Evolutionary conservation across 2,329 filamentous ascomycete species (phyloP), one percentile per base, ranked within the genome.

Genomic region (Colletotrichum higginsianum): DNA sequence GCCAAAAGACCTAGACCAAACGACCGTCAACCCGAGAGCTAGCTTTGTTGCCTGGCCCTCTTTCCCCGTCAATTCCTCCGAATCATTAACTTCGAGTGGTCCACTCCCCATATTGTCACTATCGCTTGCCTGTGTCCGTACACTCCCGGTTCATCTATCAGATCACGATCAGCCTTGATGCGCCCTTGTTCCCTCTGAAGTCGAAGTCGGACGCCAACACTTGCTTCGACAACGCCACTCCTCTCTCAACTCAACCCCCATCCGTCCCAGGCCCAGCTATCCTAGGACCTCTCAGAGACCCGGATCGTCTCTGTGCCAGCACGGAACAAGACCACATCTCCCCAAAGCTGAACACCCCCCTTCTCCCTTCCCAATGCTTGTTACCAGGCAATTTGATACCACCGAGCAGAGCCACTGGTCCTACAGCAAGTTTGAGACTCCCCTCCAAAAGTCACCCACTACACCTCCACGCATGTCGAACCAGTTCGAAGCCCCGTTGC

Each of bases 331-430:
- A 75, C 66, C 74, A 68, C 66, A 76, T 15, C 71, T 74, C 23
- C 9, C 50, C 15, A 46, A 47, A 42, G 30, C n/a, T 44, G 42
- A 46, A 46, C 16, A 8, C 6, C 30, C 38, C 57, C 23, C 58
- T 49, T 42, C 65, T 55, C 38, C 74, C 72, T 80, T 84, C 81
- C 83, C 83, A 87, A 88, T 89, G 87, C 86, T 89, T 79, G 86
- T 87, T 83, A 85, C 86, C 78, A 86, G 86, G 81, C 85, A 85
- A 78, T 81, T 82, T 80, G 85, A 88, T 74, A 81, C 85, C 78
- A 81, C 85, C 77, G 86, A 89, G 78, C 84, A 86, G 80, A 88
- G 81, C 82, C 84, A 84, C 81, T 89, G 88, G 88, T 85, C 85
- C 75, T 84, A 84, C 75, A 84, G 81, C 84, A 89, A 87, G 81